Evolutionary conservation across 805 yeast species (phyloP).

Genomic region (Cyberlindnera mycetangii): DNA sequence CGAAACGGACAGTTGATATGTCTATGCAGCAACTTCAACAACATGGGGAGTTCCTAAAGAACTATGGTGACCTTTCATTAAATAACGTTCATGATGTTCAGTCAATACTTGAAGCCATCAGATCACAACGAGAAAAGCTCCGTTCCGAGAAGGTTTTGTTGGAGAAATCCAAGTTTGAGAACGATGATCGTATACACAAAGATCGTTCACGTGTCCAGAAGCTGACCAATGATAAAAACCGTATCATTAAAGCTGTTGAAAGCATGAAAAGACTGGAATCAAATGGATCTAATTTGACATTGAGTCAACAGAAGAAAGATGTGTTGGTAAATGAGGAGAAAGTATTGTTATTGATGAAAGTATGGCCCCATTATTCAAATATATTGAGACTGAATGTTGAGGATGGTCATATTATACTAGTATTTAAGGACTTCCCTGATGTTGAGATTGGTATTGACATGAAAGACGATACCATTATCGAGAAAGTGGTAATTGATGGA

Average conservation of each 20-base stretch:
- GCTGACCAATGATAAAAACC: conserved; percentile 1
- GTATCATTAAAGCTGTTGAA: conserved; percentile 4
- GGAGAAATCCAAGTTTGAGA: neutral
- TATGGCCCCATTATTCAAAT: conserved; percentile 12
- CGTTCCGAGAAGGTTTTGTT: neutral
- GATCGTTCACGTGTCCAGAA: conserved; percentile 1
- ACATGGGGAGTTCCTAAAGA: neutral
- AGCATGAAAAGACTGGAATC: conserved; percentile 10
- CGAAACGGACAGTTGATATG: neutral
- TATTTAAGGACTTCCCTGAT: conserved; percentile 4
- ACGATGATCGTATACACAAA: conserved; percentile 1
- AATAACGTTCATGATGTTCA: neutral
- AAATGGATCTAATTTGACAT: conserved; percentile 6
- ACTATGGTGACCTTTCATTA: neutral
- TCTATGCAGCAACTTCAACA: neutral
- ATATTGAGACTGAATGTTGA: conserved; percentile 9
- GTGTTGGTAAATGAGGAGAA: conserved; percentile 16
- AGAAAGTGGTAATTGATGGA: neutral
- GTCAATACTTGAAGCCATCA: neutral
- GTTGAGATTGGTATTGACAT: conserved; percentile 2
- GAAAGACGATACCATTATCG: conserved; percentile 3
- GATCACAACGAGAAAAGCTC: neutral
- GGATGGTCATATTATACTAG: conserved; percentile 4
- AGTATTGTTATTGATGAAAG: conserved; percentile 9
- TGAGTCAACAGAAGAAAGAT: conserved; percentile 5